Evolutionary conservation across 768 basidiomycete genomes (phyloP).

Genomic region (Kondoa subrosea): DNA sequence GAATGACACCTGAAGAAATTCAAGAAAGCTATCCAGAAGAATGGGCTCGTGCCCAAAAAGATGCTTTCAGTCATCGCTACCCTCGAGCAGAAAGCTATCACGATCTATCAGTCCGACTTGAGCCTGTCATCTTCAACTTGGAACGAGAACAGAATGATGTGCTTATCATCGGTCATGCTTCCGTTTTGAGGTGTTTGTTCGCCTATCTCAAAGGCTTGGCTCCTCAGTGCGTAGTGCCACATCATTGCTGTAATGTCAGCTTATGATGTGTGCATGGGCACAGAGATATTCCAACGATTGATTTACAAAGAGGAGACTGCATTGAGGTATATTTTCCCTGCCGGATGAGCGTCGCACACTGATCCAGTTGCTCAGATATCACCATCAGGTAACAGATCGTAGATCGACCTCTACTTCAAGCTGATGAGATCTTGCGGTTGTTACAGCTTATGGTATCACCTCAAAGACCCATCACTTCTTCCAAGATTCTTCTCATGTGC

Average conservation of each 20-base stretch:
- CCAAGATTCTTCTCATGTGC: not conserved
- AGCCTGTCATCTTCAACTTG: slow-evolving; percentile 54
- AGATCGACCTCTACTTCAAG: not conserved
- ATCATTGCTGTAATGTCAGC: not conserved
- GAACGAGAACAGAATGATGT: slow-evolving; percentile 88
- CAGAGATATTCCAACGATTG: slow-evolving; percentile 82
- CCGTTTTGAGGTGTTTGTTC: slow-evolving; percentile 73
- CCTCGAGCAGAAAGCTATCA: slow-evolving; percentile 67
- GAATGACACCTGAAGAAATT: slow-evolving; percentile 74
- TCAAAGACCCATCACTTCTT: slow-evolving; percentile 17
- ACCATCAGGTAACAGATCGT: not conserved
- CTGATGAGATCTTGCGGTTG: not conserved
- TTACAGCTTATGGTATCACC: slow-evolving; percentile 15
- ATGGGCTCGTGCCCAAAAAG: slow-evolving; percentile 78
- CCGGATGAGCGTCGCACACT: not conserved
- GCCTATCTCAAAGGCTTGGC: slow-evolving; percentile 52
- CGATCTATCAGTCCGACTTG: slow-evolving; percentile 44
- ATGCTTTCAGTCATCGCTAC: slow-evolving; percentile 52
- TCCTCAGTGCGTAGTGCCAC: slow-evolving; percentile 38
- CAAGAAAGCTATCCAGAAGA: slow-evolving; percentile 80
- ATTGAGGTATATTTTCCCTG: slow-evolving; percentile 43
- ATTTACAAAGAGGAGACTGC: slow-evolving; percentile 90
- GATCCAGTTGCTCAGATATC: not conserved
- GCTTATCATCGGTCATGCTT: slow-evolving; percentile 84
- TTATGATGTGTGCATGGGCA: not conserved